Percentiles rank a stretch among this genome's conserved stretches.
phyloP scores from a whole-genome alignment of 2,329 filamentous ascomycete genomes.

The Trichothecium roseum region DNA sequence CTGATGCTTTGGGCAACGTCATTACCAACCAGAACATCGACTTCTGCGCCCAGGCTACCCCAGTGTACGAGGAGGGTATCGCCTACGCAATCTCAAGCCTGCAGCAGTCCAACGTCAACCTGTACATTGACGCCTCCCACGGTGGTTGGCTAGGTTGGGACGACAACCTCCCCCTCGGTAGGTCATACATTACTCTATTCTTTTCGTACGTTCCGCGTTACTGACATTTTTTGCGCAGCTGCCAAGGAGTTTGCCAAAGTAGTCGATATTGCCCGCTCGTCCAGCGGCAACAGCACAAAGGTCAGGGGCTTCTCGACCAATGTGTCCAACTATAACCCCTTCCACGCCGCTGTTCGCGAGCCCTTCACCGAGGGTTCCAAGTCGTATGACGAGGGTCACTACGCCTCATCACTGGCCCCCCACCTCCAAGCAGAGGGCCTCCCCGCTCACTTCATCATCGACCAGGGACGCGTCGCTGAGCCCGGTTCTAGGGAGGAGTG shows the following conservation, averaged over 20 bases:
- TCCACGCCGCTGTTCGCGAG: constrained; percentile 24
- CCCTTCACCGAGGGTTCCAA: constrained; percentile 28
- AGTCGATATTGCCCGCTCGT: constrained; percentile 16
- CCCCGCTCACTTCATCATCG: constrained; percentile 32
- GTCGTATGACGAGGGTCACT: constrained; percentile 30
- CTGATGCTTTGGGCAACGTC: constrained; percentile 31
- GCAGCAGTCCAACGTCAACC: constrained; percentile 24
- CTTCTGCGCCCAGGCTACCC: constrained; percentile 24
- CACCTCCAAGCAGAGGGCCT: constrained; percentile 26
- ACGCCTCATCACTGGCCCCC: constrained; percentile 25
- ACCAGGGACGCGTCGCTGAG: constrained; percentile 28
- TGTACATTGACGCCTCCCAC: constrained; percentile 32
- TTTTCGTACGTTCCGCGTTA: neutral
- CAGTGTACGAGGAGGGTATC: constrained; percentile 28
- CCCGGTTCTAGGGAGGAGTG: constrained; percentile 25
- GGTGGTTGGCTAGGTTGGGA: constrained; percentile 33
- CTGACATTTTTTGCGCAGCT: constrained; percentile 11
- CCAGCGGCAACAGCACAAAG: constrained; percentile 8
- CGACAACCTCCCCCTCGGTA: constrained; percentile 24
- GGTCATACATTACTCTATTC: constrained; percentile 1
- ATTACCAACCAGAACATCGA: constrained; percentile 26
- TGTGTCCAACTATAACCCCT: constrained; percentile 31
- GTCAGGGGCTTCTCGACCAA: constrained; percentile 33
- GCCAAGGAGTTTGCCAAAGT: constrained; percentile 29
- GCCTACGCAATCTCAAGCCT: constrained; percentile 28